Base-by-base conservation (phyloP, 2,329 filamentous ascomycete species). In the Fusarium sp. region DNA sequence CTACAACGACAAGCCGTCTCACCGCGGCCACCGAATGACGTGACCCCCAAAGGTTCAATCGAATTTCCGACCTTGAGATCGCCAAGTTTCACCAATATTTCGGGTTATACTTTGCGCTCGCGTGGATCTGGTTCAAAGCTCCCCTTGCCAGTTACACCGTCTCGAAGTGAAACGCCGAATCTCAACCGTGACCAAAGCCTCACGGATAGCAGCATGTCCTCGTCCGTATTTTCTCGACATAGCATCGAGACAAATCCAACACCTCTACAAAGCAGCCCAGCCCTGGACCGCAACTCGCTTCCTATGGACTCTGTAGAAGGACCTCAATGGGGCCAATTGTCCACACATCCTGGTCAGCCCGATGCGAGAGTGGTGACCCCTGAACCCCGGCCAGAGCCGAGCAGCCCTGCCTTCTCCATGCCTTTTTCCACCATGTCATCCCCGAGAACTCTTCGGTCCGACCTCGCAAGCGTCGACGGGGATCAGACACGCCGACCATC, bases 131-230 rank as follows among this genome's bases (percentile, higher is more conserved):
- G 77, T 26, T 85, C 84, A 5, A 82, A 81, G 54, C 76, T 85
- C 8, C 84, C 84, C 2, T 75, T 83, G 8, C 80, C 82, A 22
- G 75, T 82, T 22, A 85, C 83, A 5, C 83, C 83, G 2, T 82
- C 79, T 65, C 79, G 82, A 20, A 80, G 79, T 22, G 79, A 75
- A 35, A 84, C 83, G 1, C 83, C 84, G 5, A 78, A 73, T 12
- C 74, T 82, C 35, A 74, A 75, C 54, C 80, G 79, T 20, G 82
- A 85, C 41, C 79, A 79, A 32, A 84, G 82, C 54, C 79, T 83
- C 60, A 83, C 84, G 18, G 84, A 85, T 61, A 85, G 83, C 74
- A 85, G 83, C 77, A 82, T 84, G 81, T 70, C 81, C 1, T 85
- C 83, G 14, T 86, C 84, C 5, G 74, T 83, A 11, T 84, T 85